phyloP scores from a whole-genome alignment of 164 flowering plant species.

The Vitis vinifera region ASM3070453v1 NC_081809.1:7210001-7210500 shows the following conservation, averaged over 20 bases:
- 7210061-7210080: constrained; percentile 35
- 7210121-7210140: too few relatives aligned
- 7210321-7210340: too few relatives aligned
- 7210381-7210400: too few relatives aligned
- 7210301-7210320: too few relatives aligned
- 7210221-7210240: constrained; percentile 9
- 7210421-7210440: too few relatives aligned
- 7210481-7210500: too few relatives aligned
- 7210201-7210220: neutral
- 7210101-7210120: neutral
- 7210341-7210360: too few relatives aligned
- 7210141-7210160: constrained; percentile 19
- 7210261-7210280: neutral
- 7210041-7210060: constrained; percentile 16
- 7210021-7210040: neutral
- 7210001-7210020: constrained; percentile 28
- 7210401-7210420: too few relatives aligned
- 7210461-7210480: too few relatives aligned
- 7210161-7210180: constrained; percentile 32
- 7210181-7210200: constrained; percentile 13
- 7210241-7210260: constrained; percentile 27
- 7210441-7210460: too few relatives aligned
- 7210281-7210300: too few relatives aligned
- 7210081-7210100: neutral
- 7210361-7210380: too few relatives aligned